Percentiles rank a stretch among this genome's conserved stretches.
phyloP scores from a whole-genome alignment of 768 basidiomycete genomes.

The Mycena crocata region DNA sequence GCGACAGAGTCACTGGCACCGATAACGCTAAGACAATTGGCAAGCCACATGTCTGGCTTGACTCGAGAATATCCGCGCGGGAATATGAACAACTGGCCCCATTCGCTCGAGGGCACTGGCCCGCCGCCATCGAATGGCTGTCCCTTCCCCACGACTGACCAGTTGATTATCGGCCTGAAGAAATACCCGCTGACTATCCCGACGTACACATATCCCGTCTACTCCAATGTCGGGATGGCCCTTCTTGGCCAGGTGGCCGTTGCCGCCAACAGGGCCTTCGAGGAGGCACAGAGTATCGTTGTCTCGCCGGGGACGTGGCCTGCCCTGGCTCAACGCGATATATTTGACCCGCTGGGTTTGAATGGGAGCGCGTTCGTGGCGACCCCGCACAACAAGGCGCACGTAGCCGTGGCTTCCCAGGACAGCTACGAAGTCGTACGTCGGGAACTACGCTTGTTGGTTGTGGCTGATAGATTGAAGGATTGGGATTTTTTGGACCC shows the following conservation, averaged over 20 bases:
- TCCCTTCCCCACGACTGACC: slow-evolving; percentile 34
- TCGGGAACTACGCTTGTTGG: not conserved
- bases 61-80: slow-evolving; percentile 41
- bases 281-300: slow-evolving; percentile 16
- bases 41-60: slow-evolving; percentile 43
- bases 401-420: slow-evolving; percentile 33
- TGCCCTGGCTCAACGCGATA: slow-evolving; percentile 36
- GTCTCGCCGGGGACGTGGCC: slow-evolving; percentile 28
- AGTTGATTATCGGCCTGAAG: slow-evolving; percentile 32
- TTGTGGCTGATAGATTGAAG: slow-evolving; percentile 15
- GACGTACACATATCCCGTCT: slow-evolving; percentile 40
- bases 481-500: slow-evolving; percentile 38
- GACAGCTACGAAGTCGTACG: slow-evolving; percentile 30
- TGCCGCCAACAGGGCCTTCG: slow-evolving; percentile 34
- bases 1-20: slow-evolving; percentile 13
- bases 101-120: slow-evolving; percentile 34
- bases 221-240: slow-evolving; percentile 42
- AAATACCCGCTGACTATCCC: slow-evolving; percentile 36
- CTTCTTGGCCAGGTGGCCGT: slow-evolving; percentile 40
- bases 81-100: slow-evolving; percentile 39
- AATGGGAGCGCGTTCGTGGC: slow-evolving; percentile 38
- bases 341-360: slow-evolving; percentile 40
- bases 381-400: slow-evolving; percentile 28
- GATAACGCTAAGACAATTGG: slow-evolving; percentile 39
- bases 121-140: slow-evolving; percentile 36